Evolutionary conservation across 2,329 filamentous ascomycete genomes (phyloP).

Genomic region (Lasiodiplodia hormozganensis): DNA sequence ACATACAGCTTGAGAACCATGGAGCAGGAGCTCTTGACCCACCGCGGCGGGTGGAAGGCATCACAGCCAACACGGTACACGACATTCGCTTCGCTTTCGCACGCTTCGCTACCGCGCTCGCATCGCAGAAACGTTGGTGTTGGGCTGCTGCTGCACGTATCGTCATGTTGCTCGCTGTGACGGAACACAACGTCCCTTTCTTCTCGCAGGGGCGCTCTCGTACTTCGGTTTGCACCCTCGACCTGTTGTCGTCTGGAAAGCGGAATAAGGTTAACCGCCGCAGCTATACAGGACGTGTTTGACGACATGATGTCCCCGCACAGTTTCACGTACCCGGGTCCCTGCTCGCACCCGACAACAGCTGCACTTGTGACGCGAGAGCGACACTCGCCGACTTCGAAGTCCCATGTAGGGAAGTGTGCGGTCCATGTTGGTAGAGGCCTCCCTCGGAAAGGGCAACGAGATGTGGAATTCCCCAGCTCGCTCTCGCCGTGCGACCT

Average conservation of each 20-base stretch:
- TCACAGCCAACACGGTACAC: slow-evolving; percentile 3
- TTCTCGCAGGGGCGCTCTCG: background rate
- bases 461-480: background rate
- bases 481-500: slow-evolving; percentile 15
- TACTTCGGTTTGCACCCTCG: background rate
- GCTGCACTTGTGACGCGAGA: background rate
- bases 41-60: background rate
- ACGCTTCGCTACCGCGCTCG: slow-evolving; percentile 16
- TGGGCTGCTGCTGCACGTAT: background rate
- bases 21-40: background rate
- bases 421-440: background rate
- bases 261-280: slow-evolving; percentile 8
- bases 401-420: background rate
- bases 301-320: background rate
- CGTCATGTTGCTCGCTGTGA: slow-evolving; percentile 1
- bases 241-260: background rate
- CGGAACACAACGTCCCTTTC: background rate
- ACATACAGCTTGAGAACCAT: background rate
- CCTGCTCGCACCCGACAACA: background rate
- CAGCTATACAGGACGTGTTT: background rate
- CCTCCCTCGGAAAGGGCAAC: slow-evolving; percentile 14
- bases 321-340: background rate
- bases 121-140: slow-evolving; percentile 1
- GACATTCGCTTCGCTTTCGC: slow-evolving; percentile 5
- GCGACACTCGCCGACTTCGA: background rate